A percentile compares a stretch with the other conserved stretches of the same genome.
Evolutionary conservation across 2,329 filamentous ascomycete genomes (phyloP).

Genomic region (Alternaria hordeiaustralica): DNA sequence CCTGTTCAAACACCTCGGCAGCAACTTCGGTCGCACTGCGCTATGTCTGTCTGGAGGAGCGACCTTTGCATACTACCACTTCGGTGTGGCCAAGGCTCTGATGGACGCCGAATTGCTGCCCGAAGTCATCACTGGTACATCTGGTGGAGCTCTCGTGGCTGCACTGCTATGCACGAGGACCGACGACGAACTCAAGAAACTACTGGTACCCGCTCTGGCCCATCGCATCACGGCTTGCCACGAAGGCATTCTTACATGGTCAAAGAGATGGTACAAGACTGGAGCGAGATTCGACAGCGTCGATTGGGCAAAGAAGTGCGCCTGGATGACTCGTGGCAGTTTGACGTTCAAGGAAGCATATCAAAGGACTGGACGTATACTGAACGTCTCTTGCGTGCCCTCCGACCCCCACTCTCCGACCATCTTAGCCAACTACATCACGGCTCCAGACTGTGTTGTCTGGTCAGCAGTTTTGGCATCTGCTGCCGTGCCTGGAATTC

Average conservation of each 20-base stretch:
- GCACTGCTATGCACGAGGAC: slow-evolving; percentile 87
- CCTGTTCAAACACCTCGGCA: slow-evolving; percentile 86
- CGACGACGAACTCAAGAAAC: slow-evolving; percentile 83
- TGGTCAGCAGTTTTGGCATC: slow-evolving; percentile 97
- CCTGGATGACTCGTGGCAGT: slow-evolving; percentile 90
- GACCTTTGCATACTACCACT: slow-evolving; percentile 95
- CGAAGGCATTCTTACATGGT: slow-evolving; percentile 78
- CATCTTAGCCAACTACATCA: slow-evolving; percentile 94
- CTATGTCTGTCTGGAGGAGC: slow-evolving; percentile 93
- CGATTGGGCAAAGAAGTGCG: slow-evolving; percentile 83
- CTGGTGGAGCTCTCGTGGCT: slow-evolving; percentile 89
- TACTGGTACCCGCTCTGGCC: slow-evolving; percentile 87
- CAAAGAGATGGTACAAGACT: slow-evolving; percentile 85
- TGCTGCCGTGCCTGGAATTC: slow-evolving; percentile 91
- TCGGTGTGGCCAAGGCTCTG: slow-evolving; percentile 88
- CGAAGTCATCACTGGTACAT: slow-evolving; percentile 95
- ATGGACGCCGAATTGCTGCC: slow-evolving; percentile 85
- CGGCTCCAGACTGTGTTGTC: slow-evolving; percentile 94
- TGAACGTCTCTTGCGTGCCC: slow-evolving; percentile 95
- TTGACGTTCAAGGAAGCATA: slow-evolving; percentile 96
- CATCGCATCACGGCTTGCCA: slow-evolving; percentile 83
- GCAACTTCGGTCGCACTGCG: slow-evolving; percentile 91
- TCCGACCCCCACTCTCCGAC: slow-evolving; percentile 92
- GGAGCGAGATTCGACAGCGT: slow-evolving; percentile 93
- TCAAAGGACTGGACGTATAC: slow-evolving; percentile 87